Base-by-base conservation (phyloP, 441 rosid species). In the Populus tomentosa region DNA sequence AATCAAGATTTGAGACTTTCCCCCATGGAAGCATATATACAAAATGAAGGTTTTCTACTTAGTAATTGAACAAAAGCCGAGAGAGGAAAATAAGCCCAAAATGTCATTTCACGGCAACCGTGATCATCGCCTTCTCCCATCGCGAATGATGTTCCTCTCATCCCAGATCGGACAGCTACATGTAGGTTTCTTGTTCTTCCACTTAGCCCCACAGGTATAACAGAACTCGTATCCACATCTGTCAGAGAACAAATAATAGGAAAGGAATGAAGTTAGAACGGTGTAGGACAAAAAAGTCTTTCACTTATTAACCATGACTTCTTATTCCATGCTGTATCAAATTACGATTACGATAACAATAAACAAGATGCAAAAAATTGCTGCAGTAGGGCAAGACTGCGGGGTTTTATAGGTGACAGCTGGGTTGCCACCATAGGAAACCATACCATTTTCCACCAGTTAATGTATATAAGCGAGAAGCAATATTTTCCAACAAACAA, bases 221-320 rank as follows among this genome's bases (percentile, higher is more conserved):
- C 90, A 89, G 79, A 88, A 90, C 84, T 87, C 87, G 11, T 83
- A 61, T 30, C 91, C 90, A 75, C 93, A 90, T 80, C 93, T 88
- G 75, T 6, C 16, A 63, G 35, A 50, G n/a, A n/a, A 33, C 26
- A 67, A 64, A 61, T 14, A 23, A 32, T 5, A 28, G 18, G 38
- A 2, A 20, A 67, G 42, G 14, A 33, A 26, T 28, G 14, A 67
- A 18, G 42, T 7, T 67, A 16, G n/a, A 67, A 32, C 4, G 21
- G 32, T 16, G 61, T 53, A 53, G 21, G 61, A 16, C 61, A 56
- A 6, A 7, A 20, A 56, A 2, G 2, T 6, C 23, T 56, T 56
- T 0, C n/a, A 21, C 63, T 20, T n/a, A 20, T 56, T 7, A 56
- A 20, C 23, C 63, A 56, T 56, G 63, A 56, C 7, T 56, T 56